Evolutionary conservation across 2,329 filamentous ascomycete genomes (phyloP).

Genomic region (Beauveria sp.): DNA sequence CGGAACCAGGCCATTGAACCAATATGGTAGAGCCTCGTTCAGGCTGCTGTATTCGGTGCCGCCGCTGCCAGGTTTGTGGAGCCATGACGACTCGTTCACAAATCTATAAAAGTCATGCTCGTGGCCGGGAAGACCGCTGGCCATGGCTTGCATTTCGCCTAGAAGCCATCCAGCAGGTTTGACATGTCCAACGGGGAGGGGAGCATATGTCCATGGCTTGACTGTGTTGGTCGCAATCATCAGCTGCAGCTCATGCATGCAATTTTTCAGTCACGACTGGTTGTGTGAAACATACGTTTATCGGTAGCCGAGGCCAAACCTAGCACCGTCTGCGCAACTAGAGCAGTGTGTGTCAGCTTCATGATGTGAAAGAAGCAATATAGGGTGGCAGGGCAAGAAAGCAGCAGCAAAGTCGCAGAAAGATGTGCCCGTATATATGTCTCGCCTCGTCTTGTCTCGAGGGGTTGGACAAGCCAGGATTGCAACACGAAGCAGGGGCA

Average conservation of each 20-base stretch:
- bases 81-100: slow-evolving; percentile 43
- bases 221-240: background rate
- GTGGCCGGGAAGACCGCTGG: slow-evolving; percentile 45
- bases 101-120: slow-evolving; percentile 46
- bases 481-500: background rate
- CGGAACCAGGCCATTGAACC: slow-evolving; percentile 52
- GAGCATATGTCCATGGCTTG: slow-evolving; percentile 10
- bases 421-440: background rate
- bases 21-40: slow-evolving; percentile 51
- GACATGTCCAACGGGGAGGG: slow-evolving; percentile 40
- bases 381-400: background rate
- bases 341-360: slow-evolving; percentile 1
- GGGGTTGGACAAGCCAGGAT: background rate
- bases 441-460: background rate
- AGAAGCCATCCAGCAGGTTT: slow-evolving; percentile 44
- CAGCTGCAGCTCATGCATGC: background rate
- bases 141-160: slow-evolving; percentile 40
- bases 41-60: slow-evolving; percentile 46
- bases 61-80: slow-evolving; percentile 22
- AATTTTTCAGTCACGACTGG: background rate
- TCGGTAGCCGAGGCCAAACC: background rate
- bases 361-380: background rate
- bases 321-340: slow-evolving; percentile 10
- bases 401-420: background rate
- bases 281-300: background rate